Evolutionary conservation across 2,329 filamentous ascomycete genomes (phyloP).

Genomic region (Aspergillus fructus): DNA sequence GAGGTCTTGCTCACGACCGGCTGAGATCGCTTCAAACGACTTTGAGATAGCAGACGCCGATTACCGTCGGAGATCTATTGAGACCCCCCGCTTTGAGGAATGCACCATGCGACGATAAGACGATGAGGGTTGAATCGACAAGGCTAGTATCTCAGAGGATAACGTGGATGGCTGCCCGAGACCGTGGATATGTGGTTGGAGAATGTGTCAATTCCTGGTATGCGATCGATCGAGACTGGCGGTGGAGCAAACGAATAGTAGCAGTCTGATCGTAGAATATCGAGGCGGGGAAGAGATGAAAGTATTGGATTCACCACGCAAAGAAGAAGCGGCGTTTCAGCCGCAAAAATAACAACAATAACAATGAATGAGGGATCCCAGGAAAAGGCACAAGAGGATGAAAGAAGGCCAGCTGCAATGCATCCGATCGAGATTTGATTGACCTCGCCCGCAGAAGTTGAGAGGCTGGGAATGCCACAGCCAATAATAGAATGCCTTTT

Average conservation of each 20-base stretch:
- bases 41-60: slow-evolving; percentile 35
- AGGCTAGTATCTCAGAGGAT: slow-evolving; percentile 1
- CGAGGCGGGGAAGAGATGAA: slow-evolving; percentile 6
- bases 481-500: slow-evolving; percentile 42
- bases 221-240: slow-evolving; percentile 12
- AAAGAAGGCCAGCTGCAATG: slow-evolving; percentile 1
- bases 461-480: slow-evolving; percentile 9
- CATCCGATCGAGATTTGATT: slow-evolving; percentile 4
- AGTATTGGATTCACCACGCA: slow-evolving; percentile 1
- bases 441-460: slow-evolving; percentile 4
- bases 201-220: slow-evolving; percentile 5
- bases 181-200: background rate
- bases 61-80: slow-evolving; percentile 43
- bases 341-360: background rate
- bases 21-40: slow-evolving; percentile 5
- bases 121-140: slow-evolving; percentile 10
- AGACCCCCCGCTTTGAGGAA: slow-evolving; percentile 45
- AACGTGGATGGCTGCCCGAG: background rate
- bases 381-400: slow-evolving; percentile 8
- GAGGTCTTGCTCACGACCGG: slow-evolving; percentile 5
- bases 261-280: slow-evolving; percentile 4
- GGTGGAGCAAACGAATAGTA: slow-evolving; percentile 9
- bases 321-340: background rate
- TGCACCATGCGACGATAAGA: slow-evolving; percentile 41
- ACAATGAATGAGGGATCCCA: background rate